Base-by-base conservation (phyloP, 805 yeast genomes). In the Candida namnaoensis region DNA sequence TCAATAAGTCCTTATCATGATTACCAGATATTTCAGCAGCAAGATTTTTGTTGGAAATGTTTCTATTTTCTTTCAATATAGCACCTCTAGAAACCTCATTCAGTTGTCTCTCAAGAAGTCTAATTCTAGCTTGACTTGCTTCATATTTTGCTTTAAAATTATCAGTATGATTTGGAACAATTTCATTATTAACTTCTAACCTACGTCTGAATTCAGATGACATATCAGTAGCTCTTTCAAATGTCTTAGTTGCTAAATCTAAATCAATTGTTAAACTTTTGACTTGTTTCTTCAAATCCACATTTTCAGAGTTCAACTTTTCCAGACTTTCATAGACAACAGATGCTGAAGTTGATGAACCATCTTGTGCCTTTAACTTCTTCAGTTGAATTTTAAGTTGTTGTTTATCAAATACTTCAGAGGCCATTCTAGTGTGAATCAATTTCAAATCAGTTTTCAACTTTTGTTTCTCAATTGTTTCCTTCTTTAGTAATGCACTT, bases 391-490 rank as follows among this genome's bases (percentile, higher is more conserved):
- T 69, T 37, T 61, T 66, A 46, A 68, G 53, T 39, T 62, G 74
- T 51, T 74, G 78, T 44, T 71, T 74, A 41, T 78, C 82, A 46
- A 75, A 74, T 7, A 80, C 68, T 39, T 78, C 81, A n/a, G 81
- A 69, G 2, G 82, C 80, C n/a, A 79, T 56, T 49, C 85, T 69
- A 2, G 80, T 73, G 48, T 80, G 82, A 12, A 84, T 58, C 49
- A 82, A 62, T 30, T 71, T 69, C 40, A 81, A 52, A 44, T 82
- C 87, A 37, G 82, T 78, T 24, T 67, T 62, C 36, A 81, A 56
- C 60, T 72, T 57, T 51, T 66, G 56, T 37, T 64, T 66, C 19
- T 62, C 67, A 28, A 62, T 62, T 9, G 60, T 50, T 50, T 76
- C 80, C 33, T 65, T 71, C 36, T 75, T 64, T 40, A 78, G 49